These are phyloP conservation scores for Blastomyces silverae DNA, from an alignment of 2,329 filamentous ascomycete genomes.

Conservation along the genomic window DNA sequence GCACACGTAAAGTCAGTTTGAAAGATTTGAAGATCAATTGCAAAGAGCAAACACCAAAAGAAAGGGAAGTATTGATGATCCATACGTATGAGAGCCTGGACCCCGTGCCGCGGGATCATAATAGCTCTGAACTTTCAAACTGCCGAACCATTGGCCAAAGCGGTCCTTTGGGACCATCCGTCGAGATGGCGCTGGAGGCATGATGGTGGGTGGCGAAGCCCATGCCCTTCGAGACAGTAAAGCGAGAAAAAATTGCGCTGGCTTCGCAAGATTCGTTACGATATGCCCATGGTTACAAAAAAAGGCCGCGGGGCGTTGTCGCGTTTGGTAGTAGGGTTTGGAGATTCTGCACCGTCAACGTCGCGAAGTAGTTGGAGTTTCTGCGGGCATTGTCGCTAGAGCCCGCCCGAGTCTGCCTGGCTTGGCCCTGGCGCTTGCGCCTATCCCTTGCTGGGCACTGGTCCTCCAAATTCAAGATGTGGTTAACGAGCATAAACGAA, in stretches of 20 bases:
- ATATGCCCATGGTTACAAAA: slow-evolving; percentile 2
- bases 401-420: too few relatives aligned
- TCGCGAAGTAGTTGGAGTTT: neutral
- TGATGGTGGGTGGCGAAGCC: slow-evolving; percentile 6
- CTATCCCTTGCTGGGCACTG: neutral
- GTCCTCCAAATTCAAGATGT: neutral
- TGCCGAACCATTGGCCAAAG: slow-evolving; percentile 60
- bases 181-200: slow-evolving; percentile 33
- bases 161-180: slow-evolving; percentile 54
- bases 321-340: neutral
- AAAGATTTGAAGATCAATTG: slow-evolving; percentile 25
- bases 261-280: neutral
- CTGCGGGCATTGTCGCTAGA: neutral
- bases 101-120: slow-evolving; percentile 54
- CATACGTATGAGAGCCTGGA: slow-evolving; percentile 52
- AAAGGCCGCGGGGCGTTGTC: neutral
- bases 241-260: neutral
- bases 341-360: neutral
- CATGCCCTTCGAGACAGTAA: neutral
- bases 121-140: slow-evolving; percentile 65
- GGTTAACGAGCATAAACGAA: neutral
- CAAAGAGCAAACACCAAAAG: neutral
- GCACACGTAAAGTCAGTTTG: slow-evolving; percentile 24
- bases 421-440: neutral
- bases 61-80: slow-evolving; percentile 15